Percentiles rank a stretch among this genome's conserved stretches.
These are phyloP conservation scores for Daldinia caldariorum DNA, from an alignment of 495 filamentous ascomycete species.

Conservation along the genomic window DNA sequence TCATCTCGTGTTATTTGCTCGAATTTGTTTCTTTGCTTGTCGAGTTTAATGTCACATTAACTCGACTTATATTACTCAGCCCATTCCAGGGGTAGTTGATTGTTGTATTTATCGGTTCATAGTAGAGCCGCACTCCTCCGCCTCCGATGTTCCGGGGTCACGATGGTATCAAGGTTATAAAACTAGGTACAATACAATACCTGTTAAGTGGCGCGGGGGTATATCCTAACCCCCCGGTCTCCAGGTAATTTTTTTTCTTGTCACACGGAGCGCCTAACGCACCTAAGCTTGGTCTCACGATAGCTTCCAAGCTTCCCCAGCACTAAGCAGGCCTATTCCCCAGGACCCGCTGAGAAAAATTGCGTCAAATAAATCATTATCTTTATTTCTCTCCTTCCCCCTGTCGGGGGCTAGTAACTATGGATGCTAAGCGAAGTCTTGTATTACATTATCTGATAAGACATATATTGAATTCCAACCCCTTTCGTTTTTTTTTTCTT, in stretches of 20 bases:
- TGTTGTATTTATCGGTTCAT: background rate
- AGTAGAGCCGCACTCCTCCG: conserved; percentile 26
- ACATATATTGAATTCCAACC: conserved; percentile 7
- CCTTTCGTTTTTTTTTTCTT: background rate
- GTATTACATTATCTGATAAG: conserved; percentile 37
- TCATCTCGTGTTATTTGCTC: conserved; percentile 11
- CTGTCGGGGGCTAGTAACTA: background rate
- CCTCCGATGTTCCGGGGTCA: conserved; percentile 42
- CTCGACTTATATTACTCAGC: conserved; percentile 1
- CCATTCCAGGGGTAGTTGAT: background rate
- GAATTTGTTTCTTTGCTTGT: conserved; percentile 4
- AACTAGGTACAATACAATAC: too few species aligned
- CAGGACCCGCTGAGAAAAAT: background rate
- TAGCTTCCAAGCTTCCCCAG: conserved; percentile 21
- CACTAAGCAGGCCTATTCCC: background rate
- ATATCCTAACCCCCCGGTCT: conserved; percentile 4
- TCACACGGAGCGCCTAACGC: background rate
- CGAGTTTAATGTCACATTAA: conserved; percentile 1
- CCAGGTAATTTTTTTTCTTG: background rate
- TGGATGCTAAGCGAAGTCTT: conserved; percentile 24
- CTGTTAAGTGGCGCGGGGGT: background rate
- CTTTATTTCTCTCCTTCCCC: conserved; percentile 16
- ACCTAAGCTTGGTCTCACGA: conserved; percentile 30
- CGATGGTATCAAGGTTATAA: conserved; percentile 38
- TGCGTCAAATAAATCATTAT: conserved; percentile 4